These are phyloP conservation scores for Globisporangium ultimum DNA, from an alignment of 352 stramenopile species.

Conservation along the genomic window DNA sequence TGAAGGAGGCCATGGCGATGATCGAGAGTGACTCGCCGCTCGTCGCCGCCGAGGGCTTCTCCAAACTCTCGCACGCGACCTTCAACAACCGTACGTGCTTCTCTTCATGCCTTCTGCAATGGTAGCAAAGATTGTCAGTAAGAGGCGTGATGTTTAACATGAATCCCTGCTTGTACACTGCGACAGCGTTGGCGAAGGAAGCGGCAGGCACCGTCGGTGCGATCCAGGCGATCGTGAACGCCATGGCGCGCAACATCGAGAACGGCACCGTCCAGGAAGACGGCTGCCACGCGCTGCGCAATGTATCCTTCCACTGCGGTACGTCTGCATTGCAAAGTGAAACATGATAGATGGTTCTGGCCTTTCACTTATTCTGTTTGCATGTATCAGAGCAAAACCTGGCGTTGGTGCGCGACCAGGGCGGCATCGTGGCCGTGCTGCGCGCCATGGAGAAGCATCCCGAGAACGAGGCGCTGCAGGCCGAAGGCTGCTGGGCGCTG, in stretches of 20 bases:
- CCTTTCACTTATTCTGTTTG: neutral
- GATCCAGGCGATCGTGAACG: conserved; percentile 53
- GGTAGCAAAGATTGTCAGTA: too few species aligned
- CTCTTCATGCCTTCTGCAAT: neutral
- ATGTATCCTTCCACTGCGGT: conserved; percentile 70
- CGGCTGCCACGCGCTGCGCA: conserved; percentile 75
- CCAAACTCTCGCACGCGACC: conserved; percentile 68
- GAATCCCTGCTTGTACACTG: neutral
- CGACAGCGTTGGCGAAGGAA: conserved; percentile 61
- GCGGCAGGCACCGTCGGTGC: conserved; percentile 50
- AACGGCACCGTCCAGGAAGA: conserved; percentile 64
- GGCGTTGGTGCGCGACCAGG: conserved; percentile 52
- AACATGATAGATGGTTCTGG: neutral
- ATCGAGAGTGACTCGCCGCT: conserved; percentile 56
- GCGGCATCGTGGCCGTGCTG: conserved; percentile 56
- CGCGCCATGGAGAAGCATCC: conserved; percentile 61
- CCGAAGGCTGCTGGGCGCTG: conserved; percentile 69
- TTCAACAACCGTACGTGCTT: conserved; percentile 66
- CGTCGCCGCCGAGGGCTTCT: conserved; percentile 53
- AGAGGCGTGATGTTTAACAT: too few species aligned
- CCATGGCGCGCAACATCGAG: conserved; percentile 62
- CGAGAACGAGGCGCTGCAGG: conserved; percentile 63
- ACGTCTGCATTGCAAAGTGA: conserved; percentile 3
- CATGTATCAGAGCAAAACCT: conserved; percentile 48
- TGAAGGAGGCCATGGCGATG: conserved; percentile 62